Evolutionary conservation across 2,329 filamentous ascomycete species (phyloP).

Genomic region (Ceratocystis papillata): DNA sequence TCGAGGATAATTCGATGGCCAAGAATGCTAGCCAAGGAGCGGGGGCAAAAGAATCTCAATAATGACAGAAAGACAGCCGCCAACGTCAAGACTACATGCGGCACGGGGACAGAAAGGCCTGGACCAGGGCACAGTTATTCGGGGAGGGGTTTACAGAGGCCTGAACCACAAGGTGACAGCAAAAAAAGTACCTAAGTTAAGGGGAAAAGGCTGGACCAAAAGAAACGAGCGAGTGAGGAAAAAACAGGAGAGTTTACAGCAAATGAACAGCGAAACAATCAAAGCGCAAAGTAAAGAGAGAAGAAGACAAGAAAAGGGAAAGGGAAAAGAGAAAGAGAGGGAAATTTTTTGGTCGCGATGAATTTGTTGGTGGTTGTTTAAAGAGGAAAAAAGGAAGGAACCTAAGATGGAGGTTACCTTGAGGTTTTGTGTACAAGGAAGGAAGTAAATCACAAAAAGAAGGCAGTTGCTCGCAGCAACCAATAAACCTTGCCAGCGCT

Average conservation of each 20-base stretch:
- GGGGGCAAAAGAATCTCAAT: neutral
- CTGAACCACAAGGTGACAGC: neutral
- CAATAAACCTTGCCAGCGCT: neutral
- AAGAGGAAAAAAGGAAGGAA: neutral
- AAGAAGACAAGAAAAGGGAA: neutral
- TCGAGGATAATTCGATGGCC: neutral
- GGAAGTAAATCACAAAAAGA: conserved; percentile 4
- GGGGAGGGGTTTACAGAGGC: conserved; percentile 8
- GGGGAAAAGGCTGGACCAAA: neutral
- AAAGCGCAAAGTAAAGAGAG: neutral
- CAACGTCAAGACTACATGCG: conserved; percentile 1
- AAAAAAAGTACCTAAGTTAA: neutral
- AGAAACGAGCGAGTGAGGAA: neutral
- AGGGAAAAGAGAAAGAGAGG: neutral
- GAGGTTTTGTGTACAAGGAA: neutral
- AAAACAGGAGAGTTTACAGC: too few relatives aligned
- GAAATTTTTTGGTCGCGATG: neutral
- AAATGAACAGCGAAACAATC: too few relatives aligned
- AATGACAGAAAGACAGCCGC: neutral
- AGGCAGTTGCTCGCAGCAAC: conserved; percentile 9
- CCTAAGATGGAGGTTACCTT: neutral
- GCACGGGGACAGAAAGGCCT: neutral
- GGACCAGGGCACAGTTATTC: neutral
- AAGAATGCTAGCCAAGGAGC: neutral
- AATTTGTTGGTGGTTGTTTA: neutral